Conservation (phyloP, 495 filamentous ascomycete genomes). For the Chlorociboria aeruginascens region DNA sequence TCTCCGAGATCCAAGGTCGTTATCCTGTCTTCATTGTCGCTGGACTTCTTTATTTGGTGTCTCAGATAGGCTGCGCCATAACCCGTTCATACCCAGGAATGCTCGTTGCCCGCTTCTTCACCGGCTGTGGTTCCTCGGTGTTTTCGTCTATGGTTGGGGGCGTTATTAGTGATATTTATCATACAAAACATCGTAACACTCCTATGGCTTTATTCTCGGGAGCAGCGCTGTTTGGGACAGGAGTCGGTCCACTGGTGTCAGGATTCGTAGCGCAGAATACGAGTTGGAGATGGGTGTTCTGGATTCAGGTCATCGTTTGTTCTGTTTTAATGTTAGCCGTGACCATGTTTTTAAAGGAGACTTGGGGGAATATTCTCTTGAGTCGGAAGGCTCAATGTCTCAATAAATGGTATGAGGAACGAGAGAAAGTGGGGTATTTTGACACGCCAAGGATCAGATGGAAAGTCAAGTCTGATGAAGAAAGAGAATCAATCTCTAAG, state of each 20-base stretch:
- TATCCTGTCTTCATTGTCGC: conserved; percentile 69
- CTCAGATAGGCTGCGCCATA: conserved; percentile 65
- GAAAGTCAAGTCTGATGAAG: conserved; percentile 76
- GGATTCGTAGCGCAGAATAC: conserved; percentile 56
- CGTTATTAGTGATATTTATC: conserved; percentile 81
- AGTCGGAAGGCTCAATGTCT: conserved; percentile 60
- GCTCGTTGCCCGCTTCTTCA: conserved; percentile 63
- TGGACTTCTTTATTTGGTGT: conserved; percentile 53
- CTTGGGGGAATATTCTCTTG: conserved; percentile 69
- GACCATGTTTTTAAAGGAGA: conserved; percentile 66
- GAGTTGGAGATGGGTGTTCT: conserved; percentile 85
- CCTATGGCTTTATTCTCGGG: conserved; percentile 84
- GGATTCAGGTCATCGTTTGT: conserved; percentile 64
- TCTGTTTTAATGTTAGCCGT: conserved; percentile 49
- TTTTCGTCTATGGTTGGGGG: conserved; percentile 92
- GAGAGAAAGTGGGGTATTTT: conserved; percentile 53
- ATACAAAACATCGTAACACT: conserved; percentile 65
- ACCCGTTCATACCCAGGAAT: conserved; percentile 62
- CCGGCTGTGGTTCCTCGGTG: conserved; percentile 63
- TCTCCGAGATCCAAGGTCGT: conserved; percentile 79
- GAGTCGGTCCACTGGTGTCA: conserved; percentile 61
- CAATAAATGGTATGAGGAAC: conserved; percentile 68
- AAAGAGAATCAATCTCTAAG: conserved; percentile 51
- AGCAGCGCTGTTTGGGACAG: conserved; percentile 67
- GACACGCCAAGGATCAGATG: conserved; percentile 55